Evolutionary conservation across 352 stramenopile genomes (phyloP), one percentile per base, ranked within the genome.

Genomic region (Pythium rhizo-oryzae): DNA sequence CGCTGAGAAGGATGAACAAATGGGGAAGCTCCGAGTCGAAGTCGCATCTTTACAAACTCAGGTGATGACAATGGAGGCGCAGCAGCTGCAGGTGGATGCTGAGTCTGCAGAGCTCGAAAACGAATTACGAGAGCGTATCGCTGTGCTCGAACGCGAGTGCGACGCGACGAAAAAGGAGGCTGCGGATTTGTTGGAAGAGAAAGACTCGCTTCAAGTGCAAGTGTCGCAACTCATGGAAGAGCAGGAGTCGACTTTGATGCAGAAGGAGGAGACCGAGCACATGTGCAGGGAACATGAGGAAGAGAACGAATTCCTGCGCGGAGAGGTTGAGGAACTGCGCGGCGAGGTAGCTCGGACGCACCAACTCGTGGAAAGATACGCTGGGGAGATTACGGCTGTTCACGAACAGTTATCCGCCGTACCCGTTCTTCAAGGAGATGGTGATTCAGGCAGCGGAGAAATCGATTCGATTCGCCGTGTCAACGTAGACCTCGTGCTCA

Each of bases 21-120:
- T 70, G 58, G 64, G 24, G 25, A 70, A 60, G 49, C 49, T 70
- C 12, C 55, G 49, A 11, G 47, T 65, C 21, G 64, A 70, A 28
- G 23, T 64, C 12, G 64, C 64, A 4, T 70, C 64, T 19, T 41
- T 70, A 0, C 64, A 70, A 35, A 70, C 64, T 7, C 64, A 70
- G 35, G 56, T 70, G 19, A 70, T 70, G 64, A 70, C 56, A 2
- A 54, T 65, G 55, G 64, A 70, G n/a, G 64, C 64, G 11, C 64
- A 70, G 37, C 56, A 64, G 9, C 25, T 70, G 2, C 55, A 70
- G n/a, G 53, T 47, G n/a, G 64, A 70, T 9, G 66, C 66, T 1
- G 53, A 72, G 11, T 49, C 66, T 12, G 59, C 39, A 19, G 57
- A 68, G 59, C 24, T 64, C n/a, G 25, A 44, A 3, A 64, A 57